Conservation (phyloP, 2,329 filamentous ascomycete genomes). For the Lecanoromycetidae sp. region DNA sequence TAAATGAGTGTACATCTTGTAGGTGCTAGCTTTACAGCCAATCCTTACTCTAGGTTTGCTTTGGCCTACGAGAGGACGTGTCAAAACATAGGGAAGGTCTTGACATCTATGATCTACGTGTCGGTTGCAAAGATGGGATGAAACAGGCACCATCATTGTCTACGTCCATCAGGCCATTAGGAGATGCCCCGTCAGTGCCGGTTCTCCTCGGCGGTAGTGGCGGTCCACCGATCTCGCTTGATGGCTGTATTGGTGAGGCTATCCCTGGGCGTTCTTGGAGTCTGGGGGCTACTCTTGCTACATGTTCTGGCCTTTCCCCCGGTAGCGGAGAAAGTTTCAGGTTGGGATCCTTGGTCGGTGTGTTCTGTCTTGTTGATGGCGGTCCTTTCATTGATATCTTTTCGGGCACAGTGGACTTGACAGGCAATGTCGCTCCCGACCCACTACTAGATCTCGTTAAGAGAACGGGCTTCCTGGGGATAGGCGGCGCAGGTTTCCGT, state of each 20-base stretch:
- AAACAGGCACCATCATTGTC: slow-evolving; percentile 11
- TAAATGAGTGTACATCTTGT: too few relatives aligned
- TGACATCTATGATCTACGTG: background rate
- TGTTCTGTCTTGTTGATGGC: background rate
- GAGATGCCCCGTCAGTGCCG: background rate
- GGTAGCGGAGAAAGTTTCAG: background rate
- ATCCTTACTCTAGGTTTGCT: too few relatives aligned
- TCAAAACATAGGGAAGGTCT: background rate
- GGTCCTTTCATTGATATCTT: background rate
- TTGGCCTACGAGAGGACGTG: background rate
- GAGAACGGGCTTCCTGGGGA: slow-evolving; percentile 16
- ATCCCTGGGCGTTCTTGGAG: background rate
- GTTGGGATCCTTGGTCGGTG: background rate
- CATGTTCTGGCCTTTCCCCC: background rate
- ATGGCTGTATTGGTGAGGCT: background rate
- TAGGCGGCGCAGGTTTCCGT: slow-evolving; percentile 10
- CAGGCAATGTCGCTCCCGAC: background rate
- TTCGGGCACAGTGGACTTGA: too few relatives aligned
- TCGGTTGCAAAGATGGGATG: slow-evolving; percentile 15
- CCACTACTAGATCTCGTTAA: slow-evolving; percentile 3
- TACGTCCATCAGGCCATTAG: slow-evolving; percentile 10
- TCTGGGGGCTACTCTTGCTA: background rate
- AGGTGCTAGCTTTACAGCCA: too few relatives aligned
- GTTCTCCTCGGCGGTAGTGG: slow-evolving; percentile 7
- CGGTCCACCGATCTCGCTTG: slow-evolving; percentile 1